Evolutionary conservation across 495 filamentous ascomycete species (phyloP), one percentile per base, ranked within the genome.

Genomic region (Neurospora sp.): DNA sequence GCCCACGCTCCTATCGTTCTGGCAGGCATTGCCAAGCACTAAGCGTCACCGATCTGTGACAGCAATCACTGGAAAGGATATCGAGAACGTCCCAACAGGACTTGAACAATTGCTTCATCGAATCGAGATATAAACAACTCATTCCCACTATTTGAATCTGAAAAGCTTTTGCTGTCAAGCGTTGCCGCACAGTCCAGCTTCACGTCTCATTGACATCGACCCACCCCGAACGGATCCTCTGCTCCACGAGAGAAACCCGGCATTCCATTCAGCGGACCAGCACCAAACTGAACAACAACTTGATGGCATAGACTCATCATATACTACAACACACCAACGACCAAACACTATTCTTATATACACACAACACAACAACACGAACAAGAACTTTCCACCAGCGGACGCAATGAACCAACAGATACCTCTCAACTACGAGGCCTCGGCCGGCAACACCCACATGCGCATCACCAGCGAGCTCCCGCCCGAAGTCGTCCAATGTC

Each of bases 401-500:
- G 14, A 12, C 59, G 77, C 73, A 40, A 84, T 85, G 84, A 81
- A 85, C 75, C 81, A 84, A 71, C 83, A 85, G 78, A 83, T 85
- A 76, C 89, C 90, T n/a, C 86, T 94, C 71, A 91, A 89, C 68
- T 90, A 92, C 81, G 90, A 93, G 82, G 87, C 91, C 38, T 93
- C 91, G 3, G 89, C 89, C 68, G 91, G 90, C 68, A 86, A 90
- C 37, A 92, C 89, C 22, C 87, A 93, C 80, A 91, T 88, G 69
- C 89, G 90, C 79, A 81, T 90, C 71, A 90, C 90, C 35, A 84
- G 85, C 68, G 85, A 88, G 9, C 88, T 97, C 12, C 96, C 95
- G 4, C 79, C 86, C 1, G 94, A 97, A 81, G 96, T 99, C 53
- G 88, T 95, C 16, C 87, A 93, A 75, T 97, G 94, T 79, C 87